Conservation (phyloP, 306 rosid species). For the Lathyrus aphaca region DNA sequence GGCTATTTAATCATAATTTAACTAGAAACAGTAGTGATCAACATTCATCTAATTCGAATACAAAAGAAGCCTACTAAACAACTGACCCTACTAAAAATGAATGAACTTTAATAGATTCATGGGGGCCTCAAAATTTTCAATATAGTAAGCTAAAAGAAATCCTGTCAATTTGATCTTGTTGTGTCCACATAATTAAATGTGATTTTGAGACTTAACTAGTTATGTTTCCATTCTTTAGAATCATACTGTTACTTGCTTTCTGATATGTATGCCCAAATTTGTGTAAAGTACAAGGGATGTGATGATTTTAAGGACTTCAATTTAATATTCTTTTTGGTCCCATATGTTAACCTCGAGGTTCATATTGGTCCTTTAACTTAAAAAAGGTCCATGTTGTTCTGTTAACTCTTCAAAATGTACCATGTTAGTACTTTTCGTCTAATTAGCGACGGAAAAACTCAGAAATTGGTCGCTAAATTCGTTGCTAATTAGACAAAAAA, state of each 20-base stretch:
- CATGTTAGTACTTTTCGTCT: too few relatives aligned
- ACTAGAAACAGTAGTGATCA: not conserved
- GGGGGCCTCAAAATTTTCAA: slow-evolving; percentile 20
- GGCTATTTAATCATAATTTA: slow-evolving; percentile 7
- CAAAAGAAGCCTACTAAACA: not conserved
- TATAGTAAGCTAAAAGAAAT: slow-evolving; percentile 10
- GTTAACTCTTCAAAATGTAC: too few relatives aligned
- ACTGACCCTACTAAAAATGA: not conserved
- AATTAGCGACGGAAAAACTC: too few relatives aligned
- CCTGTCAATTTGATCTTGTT: slow-evolving; percentile 12
- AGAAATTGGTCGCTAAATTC: too few relatives aligned
- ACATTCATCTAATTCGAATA: slow-evolving; percentile 9
- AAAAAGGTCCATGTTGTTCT: too few relatives aligned
- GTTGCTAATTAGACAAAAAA: too few relatives aligned
- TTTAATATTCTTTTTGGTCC: too few relatives aligned
- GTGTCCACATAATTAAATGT: slow-evolving; percentile 28
- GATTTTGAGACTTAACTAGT: slow-evolving; percentile 35
- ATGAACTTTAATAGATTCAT: slow-evolving; percentile 26
- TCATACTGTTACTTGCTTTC: slow-evolving; percentile 7
- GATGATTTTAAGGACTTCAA: not conserved
- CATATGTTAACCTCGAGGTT: too few relatives aligned
- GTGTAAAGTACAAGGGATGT: slow-evolving; percentile 33
- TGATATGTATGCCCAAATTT: not conserved
- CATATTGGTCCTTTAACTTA: too few relatives aligned
- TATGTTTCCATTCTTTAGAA: slow-evolving; percentile 22